Conservation (phyloP, 2,329 filamentous ascomycete genomes). For the Sporothrix euskadiensis region DNA sequence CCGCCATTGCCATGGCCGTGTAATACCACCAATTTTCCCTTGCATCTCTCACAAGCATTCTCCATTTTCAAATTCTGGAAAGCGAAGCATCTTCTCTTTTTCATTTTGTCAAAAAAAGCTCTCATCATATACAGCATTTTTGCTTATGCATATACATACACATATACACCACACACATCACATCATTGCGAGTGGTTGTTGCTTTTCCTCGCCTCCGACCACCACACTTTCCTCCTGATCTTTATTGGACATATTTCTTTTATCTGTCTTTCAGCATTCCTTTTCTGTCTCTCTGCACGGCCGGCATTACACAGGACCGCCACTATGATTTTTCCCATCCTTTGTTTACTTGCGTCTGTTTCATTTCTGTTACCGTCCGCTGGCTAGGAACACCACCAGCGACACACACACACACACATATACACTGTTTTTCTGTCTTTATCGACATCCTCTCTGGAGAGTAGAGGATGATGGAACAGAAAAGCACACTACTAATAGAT, state of each 20-base stretch:
- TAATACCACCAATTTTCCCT: constrained; percentile 25
- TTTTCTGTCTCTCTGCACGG: neutral
- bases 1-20: constrained; percentile 34
- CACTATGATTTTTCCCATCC: neutral
- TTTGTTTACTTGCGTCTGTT: neutral
- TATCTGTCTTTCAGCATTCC: neutral
- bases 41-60: neutral
- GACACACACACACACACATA: neutral
- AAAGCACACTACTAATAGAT: constrained; percentile 9
- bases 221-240: neutral
- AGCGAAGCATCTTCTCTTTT: neutral
- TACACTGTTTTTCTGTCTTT: neutral
- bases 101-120: neutral
- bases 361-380: neutral
- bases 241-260: constrained; percentile 6
- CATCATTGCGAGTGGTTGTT: neutral
- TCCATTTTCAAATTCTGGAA: neutral
- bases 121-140: constrained; percentile 10
- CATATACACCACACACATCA: neutral
- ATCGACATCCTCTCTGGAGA: neutral
- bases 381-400: neutral
- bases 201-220: neutral
- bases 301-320: constrained; percentile 14
- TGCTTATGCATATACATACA: neutral
- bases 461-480: neutral